phyloP scores from a whole-genome alignment of 1,284 basidiomycete species.

The Retiboletus flavoniger region DNA sequence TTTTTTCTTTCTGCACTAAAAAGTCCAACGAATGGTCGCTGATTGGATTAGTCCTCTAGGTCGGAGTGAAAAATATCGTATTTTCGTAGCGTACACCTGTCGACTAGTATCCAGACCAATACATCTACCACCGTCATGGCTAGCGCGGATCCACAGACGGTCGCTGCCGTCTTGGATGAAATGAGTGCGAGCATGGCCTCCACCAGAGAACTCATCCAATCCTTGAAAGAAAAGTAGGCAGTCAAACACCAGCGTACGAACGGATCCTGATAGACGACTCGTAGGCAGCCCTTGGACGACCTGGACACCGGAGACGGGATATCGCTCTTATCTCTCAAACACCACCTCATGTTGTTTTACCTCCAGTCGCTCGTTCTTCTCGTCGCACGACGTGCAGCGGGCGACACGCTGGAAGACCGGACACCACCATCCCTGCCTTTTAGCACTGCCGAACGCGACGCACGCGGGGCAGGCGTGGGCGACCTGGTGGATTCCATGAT shows the following conservation, averaged over 20 bases:
- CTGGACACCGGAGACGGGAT: conserved; percentile 79
- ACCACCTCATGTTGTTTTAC: conserved; percentile 84
- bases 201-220: conserved; percentile 55
- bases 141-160: conserved; percentile 10
- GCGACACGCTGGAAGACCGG: conserved; percentile 56
- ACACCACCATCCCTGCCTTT: conserved; percentile 54
- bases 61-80: not conserved
- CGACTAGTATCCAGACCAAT: not conserved
- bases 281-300: conserved; percentile 41
- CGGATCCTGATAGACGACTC: conserved; percentile 4
- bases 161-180: conserved; percentile 51
- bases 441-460: conserved; percentile 47
- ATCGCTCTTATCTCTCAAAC: conserved; percentile 87
- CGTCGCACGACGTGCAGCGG: conserved; percentile 65
- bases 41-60: conserved; percentile 8
- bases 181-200: conserved; percentile 64
- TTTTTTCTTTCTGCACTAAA: conserved; percentile 9
- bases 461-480: conserved; percentile 55
- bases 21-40: not conserved
- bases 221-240: conserved; percentile 55
- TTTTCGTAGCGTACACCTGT: conserved; percentile 5
- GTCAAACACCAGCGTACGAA: not conserved
- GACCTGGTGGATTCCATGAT: conserved; percentile 74
- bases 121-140: conserved; percentile 18
- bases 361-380: conserved; percentile 84